A percentile compares a stretch with the other conserved stretches of the same genome.
Conservation (phyloP, 2,329 filamentous ascomycete genomes). For the Iodosphaeria phyllophila region DNA sequence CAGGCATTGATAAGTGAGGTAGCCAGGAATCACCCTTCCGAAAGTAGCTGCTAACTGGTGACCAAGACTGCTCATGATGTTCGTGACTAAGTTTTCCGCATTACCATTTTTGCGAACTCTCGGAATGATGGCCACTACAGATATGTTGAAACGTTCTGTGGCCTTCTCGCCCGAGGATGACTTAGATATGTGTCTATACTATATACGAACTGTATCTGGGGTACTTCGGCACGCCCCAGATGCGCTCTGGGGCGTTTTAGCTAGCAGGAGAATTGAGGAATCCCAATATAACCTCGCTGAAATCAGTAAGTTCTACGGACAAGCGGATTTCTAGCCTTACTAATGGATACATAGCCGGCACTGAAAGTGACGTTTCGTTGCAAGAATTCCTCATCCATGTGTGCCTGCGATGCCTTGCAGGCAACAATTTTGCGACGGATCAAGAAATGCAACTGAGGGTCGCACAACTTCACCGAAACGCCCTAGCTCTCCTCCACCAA, state of each 20-base stretch:
- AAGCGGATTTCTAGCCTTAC: no score
- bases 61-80: conserved; percentile 37
- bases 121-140: conserved; percentile 7
- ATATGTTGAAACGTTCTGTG: conserved; percentile 10
- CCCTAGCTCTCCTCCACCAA: conserved; percentile 51
- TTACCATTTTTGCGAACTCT: conserved; percentile 30
- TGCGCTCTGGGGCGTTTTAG: conserved; percentile 50
- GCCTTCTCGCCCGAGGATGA: conserved; percentile 41
- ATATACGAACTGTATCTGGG: conserved; percentile 56
- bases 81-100: conserved; percentile 36
- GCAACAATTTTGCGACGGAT: conserved; percentile 17
- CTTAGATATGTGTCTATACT: conserved; percentile 59
- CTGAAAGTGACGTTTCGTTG: conserved; percentile 37
- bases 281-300: conserved; percentile 22
- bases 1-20: conserved; percentile 42
- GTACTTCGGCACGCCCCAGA: conserved; percentile 51
- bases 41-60: conserved; percentile 6
- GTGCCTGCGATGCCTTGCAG: conserved; percentile 42
- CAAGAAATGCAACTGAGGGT: conserved; percentile 26
- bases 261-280: conserved; percentile 37
- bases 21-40: neutral
- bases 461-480: conserved; percentile 50
- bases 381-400: conserved; percentile 50
- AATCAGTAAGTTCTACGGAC: conserved; percentile 36
- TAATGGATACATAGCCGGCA: no score